phyloP scores from a whole-genome alignment of 805 yeast species.

The Pichia membranifaciens region DNA sequence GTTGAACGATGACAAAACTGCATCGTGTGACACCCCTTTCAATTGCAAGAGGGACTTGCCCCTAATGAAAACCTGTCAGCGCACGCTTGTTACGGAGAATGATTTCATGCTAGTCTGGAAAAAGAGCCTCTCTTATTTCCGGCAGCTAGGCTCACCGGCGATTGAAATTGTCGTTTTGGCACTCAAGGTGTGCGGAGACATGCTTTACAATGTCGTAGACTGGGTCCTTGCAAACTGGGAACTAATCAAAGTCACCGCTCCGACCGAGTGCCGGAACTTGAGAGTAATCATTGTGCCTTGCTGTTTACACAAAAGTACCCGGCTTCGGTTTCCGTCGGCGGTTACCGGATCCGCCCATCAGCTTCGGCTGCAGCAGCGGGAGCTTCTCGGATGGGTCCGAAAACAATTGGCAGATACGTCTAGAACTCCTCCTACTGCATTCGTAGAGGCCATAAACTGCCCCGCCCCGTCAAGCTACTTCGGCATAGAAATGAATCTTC shows the following conservation, averaged over 20 bases:
- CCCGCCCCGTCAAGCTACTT: too few species aligned
- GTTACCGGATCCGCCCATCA: too few species aligned
- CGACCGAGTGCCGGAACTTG: background rate
- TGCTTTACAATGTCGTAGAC: constrained; percentile 18
- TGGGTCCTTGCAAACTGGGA: constrained; percentile 3
- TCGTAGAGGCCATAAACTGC: too few species aligned
- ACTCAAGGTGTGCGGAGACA: constrained; percentile 25
- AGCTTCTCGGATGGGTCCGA: too few species aligned
- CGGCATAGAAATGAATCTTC: too few species aligned
- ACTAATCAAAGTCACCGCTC: background rate
- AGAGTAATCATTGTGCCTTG: constrained; percentile 18
- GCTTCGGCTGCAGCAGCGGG: too few species aligned
- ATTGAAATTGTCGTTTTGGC: constrained; percentile 15
- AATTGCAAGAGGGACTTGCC: background rate
- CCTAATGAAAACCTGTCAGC: constrained; percentile 7
- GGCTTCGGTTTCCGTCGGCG: too few species aligned
- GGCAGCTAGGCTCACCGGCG: background rate
- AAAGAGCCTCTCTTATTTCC: background rate
- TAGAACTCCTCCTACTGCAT: too few species aligned
- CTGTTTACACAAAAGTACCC: constrained; percentile 14
- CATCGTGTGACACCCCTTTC: background rate
- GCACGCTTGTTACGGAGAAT: background rate
- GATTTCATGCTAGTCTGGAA: constrained; percentile 11
- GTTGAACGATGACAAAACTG: constrained; percentile 12
- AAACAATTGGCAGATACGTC: too few species aligned